Evolutionary conservation across 2,329 filamentous ascomycete genomes (phyloP), one percentile per base, ranked within the genome.

Genomic region (Ceratocystiopsis sp.): DNA sequence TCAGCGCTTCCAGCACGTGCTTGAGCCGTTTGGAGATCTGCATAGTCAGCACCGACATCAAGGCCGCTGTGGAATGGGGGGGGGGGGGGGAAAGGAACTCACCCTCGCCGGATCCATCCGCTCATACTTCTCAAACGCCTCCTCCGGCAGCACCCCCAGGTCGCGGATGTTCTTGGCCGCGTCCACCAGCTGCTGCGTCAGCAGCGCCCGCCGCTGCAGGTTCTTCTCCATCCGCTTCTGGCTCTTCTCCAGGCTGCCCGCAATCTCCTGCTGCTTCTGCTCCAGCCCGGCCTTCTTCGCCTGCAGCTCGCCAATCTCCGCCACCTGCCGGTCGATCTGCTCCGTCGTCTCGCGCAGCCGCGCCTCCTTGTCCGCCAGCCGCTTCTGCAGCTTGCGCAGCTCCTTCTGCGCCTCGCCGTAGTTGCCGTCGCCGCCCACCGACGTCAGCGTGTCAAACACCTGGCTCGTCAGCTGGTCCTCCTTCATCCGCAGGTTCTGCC

Each of bases 151-250:
- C 16, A 93, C 87, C 51, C 91, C 91, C 8, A 98, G 69, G 51
- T 94, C 86, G 39, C 89, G 80, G 53, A 98, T 96, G 49, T 87
- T 89, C 55, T 85, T 81, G 47, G 79, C 79, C 49, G 83, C 84
- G 54, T 94, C 86, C 3, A 78, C 75, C 17, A 84, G 79, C 56
- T 86, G 81, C 40, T 79, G 73, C 15, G 75, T 80, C 48, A 93
- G 67, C 4, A 85, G 70, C 13, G 85, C 83, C 58, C 89, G 91
- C 60, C 86, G 85, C 52, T 87, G 82, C 55, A 93, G 80, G 51
- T 80, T 86, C 67, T 89, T 94, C 57, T 95, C 87, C 68, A 96
- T 84, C 40, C 75, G 74, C 61, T 87, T 87, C 61, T 94, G 84
- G 51, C 89, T 78, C 56, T 79, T 85, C 56, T 89, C 80, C 50